Conservation (phyloP, 805 yeast species). For the Suhomyces faveliae region DNA sequence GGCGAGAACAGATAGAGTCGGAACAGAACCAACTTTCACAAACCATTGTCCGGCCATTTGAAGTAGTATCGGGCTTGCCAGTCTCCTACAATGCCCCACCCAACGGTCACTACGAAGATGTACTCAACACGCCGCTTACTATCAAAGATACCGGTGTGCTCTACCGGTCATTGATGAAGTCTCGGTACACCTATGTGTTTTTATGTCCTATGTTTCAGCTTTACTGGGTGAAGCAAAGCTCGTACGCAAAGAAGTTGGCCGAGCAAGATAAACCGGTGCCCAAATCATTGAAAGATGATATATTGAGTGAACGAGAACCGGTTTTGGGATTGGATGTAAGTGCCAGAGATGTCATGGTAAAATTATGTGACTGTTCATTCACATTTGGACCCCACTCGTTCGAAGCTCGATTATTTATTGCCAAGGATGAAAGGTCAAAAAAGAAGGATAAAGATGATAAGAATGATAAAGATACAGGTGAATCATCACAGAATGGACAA, state of each 20-base stretch:
- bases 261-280: slow-evolving; percentile 40
- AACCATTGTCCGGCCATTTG: slow-evolving; percentile 58
- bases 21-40: slow-evolving; percentile 37
- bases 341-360: slow-evolving; percentile 85
- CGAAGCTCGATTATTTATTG: slow-evolving; percentile 74
- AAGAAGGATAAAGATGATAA: slow-evolving; percentile 16
- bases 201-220: slow-evolving; percentile 72
- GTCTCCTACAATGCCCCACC: slow-evolving; percentile 65
- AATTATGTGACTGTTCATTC: slow-evolving; percentile 73
- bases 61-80: slow-evolving; percentile 64
- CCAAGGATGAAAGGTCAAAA: slow-evolving; percentile 69
- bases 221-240: slow-evolving; percentile 75
- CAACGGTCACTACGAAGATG: slow-evolving; percentile 45
- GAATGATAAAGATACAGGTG: not conserved
- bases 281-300: slow-evolving; percentile 19
- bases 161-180: slow-evolving; percentile 67
- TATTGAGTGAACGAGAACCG: slow-evolving; percentile 25
- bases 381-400: slow-evolving; percentile 82
- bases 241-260: slow-evolving; percentile 47
- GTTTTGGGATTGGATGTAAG: slow-evolving; percentile 42
- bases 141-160: slow-evolving; percentile 71
- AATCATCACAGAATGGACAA: not conserved
- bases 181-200: slow-evolving; percentile 56
- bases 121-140: slow-evolving; percentile 63
- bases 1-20: slow-evolving; percentile 41